Base-by-base conservation (phyloP, 1,284 basidiomycete species). In the Trichosporon faecale region DNA sequence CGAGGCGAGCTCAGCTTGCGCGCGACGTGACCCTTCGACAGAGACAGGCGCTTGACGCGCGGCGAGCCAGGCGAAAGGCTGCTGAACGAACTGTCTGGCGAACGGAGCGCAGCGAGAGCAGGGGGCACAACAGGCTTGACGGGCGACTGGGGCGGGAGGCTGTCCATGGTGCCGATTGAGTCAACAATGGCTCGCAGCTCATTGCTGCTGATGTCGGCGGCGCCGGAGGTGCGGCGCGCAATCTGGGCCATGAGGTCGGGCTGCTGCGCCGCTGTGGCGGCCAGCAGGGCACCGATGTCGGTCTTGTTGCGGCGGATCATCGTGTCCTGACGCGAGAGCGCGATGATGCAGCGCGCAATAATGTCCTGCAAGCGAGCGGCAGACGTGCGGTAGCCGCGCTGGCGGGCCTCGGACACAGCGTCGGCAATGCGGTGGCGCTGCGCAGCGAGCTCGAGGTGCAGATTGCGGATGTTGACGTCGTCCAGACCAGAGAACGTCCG, bases 291-390 rank as follows among this genome's bases (percentile, higher is more conserved):
- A 3, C 64, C 85, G 65, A 94, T 85, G 49, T 84, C 79, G 52
- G 83, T 85, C 14, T 89, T 88, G 12, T 90, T 89, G 68, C 92
- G 90, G 25, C 87, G 87, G 60, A 94, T 84, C 80, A 90, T 87
- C 46, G 91, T 87, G 1, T 90, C 93, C 76, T 90, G 91, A 68
- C 92, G 85, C 25, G 91, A 91, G n/a, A 94, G 86, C 82, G 86
- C 86, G 23, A 68, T 65, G 23, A 68, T 68, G 14, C 37, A 64
- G 7, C 55, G 61, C 21, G 94, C 89, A 69, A 92, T 84, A 18
- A 89, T 85, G 74, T 88, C 87, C 2, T 91, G 88, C 79, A 93
- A 90, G 67, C 87, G 86, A 27, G 85, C 85, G 14, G 92, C 86
- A 1, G 89, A 88, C 63, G 88, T 88, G 66, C 86, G 86, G 79